Conservation (phyloP, 208 protist species). For the Acanthamoeba healyi region DNA sequence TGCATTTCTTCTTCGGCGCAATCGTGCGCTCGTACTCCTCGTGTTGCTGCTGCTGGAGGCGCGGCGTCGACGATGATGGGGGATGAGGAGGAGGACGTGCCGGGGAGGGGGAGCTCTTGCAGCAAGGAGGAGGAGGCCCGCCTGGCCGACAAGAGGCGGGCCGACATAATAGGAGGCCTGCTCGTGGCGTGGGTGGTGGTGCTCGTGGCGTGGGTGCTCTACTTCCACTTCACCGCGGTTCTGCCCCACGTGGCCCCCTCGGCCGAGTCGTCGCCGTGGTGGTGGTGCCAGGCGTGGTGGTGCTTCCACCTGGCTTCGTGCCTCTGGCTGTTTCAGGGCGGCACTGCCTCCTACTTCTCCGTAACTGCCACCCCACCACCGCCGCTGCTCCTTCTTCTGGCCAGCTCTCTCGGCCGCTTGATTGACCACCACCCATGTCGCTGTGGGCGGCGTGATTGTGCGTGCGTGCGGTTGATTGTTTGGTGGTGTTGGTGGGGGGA, state of each 20-base stretch:
- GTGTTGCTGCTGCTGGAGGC: too few species aligned
- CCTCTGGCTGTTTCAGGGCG: not conserved
- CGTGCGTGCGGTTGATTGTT: too few species aligned
- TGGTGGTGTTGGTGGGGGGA: not conserved
- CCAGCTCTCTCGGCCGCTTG: not conserved
- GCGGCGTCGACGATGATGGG: too few species aligned
- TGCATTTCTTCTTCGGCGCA: too few species aligned
- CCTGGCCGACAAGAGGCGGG: not conserved
- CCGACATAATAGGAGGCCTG: not conserved
- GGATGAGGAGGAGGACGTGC: too few species aligned
- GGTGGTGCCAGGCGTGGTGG: not conserved
- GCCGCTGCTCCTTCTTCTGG: not conserved
- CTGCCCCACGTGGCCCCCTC: not conserved
- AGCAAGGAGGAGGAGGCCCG: not conserved
- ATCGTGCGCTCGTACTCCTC: too few species aligned
- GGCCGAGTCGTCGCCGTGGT: not conserved
- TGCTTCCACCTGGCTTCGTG: not conserved
- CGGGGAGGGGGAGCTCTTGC: not conserved
- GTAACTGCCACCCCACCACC: too few species aligned
- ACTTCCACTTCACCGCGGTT: constrained; percentile 5
- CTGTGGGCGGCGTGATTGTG: too few species aligned
- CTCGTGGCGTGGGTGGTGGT: not conserved
- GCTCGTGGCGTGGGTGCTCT: constrained; percentile 4
- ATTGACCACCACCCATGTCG: too few species aligned
- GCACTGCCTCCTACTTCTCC: constrained; percentile 8